Evolutionary conservation across 148 eudicot genomes (phyloP).

Genomic region (Rhododendron vialii): DNA sequence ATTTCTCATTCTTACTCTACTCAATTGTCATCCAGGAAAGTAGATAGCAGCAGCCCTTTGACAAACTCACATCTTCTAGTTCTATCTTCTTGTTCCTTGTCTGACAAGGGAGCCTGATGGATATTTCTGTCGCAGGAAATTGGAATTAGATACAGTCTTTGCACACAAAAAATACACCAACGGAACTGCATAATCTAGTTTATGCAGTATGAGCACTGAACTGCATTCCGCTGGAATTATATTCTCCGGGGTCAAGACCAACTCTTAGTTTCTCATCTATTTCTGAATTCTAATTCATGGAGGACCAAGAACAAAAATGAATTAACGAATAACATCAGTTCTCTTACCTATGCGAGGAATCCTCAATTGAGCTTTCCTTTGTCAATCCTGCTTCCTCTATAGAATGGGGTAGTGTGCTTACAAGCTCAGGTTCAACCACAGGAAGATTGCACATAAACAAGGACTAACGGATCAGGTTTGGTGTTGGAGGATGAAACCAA

Average conservation of each 20-base stretch:
- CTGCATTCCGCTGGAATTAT: no score
- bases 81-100: background rate
- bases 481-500: conserved; percentile 46
- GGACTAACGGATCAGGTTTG: conserved; percentile 72
- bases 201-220: no score
- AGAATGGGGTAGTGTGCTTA: conserved; percentile 35
- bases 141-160: background rate
- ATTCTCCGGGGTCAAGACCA: no score
- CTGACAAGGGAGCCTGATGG: background rate
- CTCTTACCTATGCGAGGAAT: conserved; percentile 47
- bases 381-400: conserved; percentile 29
- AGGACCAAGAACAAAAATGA: background rate
- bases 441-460: conserved; percentile 65
- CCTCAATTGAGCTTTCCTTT: conserved; percentile 24
- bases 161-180: background rate
- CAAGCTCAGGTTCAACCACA: conserved; percentile 20
- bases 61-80: background rate
- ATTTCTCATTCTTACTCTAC: background rate
- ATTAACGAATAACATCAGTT: background rate
- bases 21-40: background rate
- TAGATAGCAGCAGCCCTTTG: background rate
- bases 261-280: no score
- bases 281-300: no score
- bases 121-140: no score
- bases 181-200: no score